Base-by-base conservation (phyloP, 2,329 filamentous ascomycete genomes). In the Hirsutella minnesotensis region DNA sequence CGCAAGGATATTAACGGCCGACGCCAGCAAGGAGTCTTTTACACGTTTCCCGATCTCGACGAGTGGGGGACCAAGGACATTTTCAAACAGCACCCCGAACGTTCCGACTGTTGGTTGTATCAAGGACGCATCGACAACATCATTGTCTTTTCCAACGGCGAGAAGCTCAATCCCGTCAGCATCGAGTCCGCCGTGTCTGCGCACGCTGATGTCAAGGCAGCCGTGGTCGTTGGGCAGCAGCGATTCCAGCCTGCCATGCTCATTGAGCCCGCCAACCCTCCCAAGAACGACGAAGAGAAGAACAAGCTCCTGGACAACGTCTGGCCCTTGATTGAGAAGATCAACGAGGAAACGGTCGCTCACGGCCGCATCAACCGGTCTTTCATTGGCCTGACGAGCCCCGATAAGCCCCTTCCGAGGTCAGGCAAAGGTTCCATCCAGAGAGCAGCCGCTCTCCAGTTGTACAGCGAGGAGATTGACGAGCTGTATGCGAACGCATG, bases 361-460 rank as follows among this genome's bases (percentile, higher is more conserved):
- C 68, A 73, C 40, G 70, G 67, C 2, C 67, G 64, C 30, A 66
- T 74, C 22, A 56, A 55, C 2, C 59, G 60, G 2, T 51, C 65
- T 9, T 56, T 69, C 33, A 52, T 72, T 19, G 47, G 50, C 1
- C 18, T 73, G 5, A 55, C 67, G 0, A 55, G 58, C 7, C 59
- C 64, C 0, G 50, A 58, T 8, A 68, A 65, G 50, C 67, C 69
- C 0, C 68, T 74, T 42, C 50, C 57, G 0, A 58, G 65, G 3
- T 61, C 69, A 0, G 59, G 60, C 1, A 74, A 74, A 50, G 68
- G 68, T 1, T 67, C 66, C 0, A 49, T 73, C 4, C 67, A 67
- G 51, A 60, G 67, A 21, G 50, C 55, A 1, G 48, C 45, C 2
- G 64, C 68, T 0, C 34, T 66, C 2, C 61, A 60, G 38, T 39